These are phyloP conservation scores for Penicillium cosmopolitanum DNA, from an alignment of 495 filamentous ascomycete genomes.

Conservation along the genomic window DNA sequence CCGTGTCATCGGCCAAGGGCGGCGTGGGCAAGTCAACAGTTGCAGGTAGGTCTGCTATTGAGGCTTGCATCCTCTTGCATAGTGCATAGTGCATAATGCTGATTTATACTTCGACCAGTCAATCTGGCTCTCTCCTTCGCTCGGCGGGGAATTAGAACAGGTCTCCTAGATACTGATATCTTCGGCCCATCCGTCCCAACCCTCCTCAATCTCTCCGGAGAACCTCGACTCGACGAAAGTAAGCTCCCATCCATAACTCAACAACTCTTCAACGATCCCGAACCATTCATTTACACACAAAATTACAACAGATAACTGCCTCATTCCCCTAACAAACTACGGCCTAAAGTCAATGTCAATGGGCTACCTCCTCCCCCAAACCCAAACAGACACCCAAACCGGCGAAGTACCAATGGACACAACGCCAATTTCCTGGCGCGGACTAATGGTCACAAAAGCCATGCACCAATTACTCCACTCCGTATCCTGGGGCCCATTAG, in stretches of 20 bases:
- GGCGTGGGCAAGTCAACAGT: slow-evolving; percentile 97
- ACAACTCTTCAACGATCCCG: background rate
- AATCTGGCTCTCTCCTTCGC: slow-evolving; percentile 89
- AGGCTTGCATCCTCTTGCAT: no score
- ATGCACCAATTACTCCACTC: slow-evolving; percentile 93
- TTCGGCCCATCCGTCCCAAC: slow-evolving; percentile 96
- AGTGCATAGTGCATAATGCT: background rate
- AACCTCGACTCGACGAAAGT: slow-evolving; percentile 71
- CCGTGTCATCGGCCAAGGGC: slow-evolving; percentile 93
- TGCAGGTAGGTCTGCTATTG: slow-evolving; percentile 56
- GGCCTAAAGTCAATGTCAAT: slow-evolving; percentile 98
- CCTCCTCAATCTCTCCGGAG: slow-evolving; percentile 75
- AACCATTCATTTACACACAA: background rate
- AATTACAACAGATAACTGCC: slow-evolving; percentile 63
- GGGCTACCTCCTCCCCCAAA: slow-evolving; percentile 77
- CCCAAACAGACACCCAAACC: slow-evolving; percentile 25
- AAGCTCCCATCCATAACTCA: slow-evolving; percentile 13
- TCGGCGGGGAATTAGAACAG: slow-evolving; percentile 73
- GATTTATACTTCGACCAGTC: slow-evolving; percentile 45
- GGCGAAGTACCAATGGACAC: slow-evolving; percentile 57
- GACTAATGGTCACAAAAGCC: slow-evolving; percentile 97
- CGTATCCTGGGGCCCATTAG: slow-evolving; percentile 84
- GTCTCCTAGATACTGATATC: slow-evolving; percentile 93
- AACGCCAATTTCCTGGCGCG: slow-evolving; percentile 91
- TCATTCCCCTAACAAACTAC: slow-evolving; percentile 91